Percentiles rank a stretch among this genome's conserved stretches.
Evolutionary conservation across 2,329 filamentous ascomycete genomes (phyloP).

Genomic region (Microsporum ferrugineum): DNA sequence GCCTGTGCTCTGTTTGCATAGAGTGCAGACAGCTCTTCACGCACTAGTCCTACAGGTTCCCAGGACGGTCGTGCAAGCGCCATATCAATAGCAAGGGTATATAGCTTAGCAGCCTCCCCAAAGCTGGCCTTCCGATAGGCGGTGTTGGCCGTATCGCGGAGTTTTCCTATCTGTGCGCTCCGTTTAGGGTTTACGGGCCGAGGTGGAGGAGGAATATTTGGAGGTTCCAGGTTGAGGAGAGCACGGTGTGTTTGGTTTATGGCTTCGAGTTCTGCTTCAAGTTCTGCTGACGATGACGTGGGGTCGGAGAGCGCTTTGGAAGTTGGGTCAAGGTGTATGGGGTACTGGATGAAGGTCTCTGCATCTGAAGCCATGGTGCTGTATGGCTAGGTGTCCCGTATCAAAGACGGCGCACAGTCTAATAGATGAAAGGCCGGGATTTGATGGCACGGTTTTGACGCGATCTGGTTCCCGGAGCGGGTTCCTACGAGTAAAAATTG

Average conservation of each 20-base stretch:
- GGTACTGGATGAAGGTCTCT: constrained; percentile 60
- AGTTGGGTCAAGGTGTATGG: constrained; percentile 67
- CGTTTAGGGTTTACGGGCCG: constrained; percentile 90
- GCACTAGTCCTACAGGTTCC: constrained; percentile 73
- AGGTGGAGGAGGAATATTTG: constrained; percentile 68
- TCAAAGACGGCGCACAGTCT: not conserved
- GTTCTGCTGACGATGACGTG: constrained; percentile 54
- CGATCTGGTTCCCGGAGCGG: not conserved
- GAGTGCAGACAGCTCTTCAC: constrained; percentile 71
- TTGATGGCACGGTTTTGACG: not conserved
- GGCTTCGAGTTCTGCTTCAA: constrained; percentile 47
- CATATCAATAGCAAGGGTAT: constrained; percentile 83
- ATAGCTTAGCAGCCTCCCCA: constrained; percentile 65
- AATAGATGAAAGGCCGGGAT: not conserved
- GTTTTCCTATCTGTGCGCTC: constrained; percentile 73
- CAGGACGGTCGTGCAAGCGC: constrained; percentile 68
- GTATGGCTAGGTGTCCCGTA: not conserved
- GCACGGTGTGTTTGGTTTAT: constrained; percentile 68
- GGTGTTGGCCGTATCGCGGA: constrained; percentile 75
- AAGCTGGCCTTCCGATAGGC: constrained; percentile 69
- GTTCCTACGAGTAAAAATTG: not conserved
- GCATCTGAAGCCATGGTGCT: constrained; percentile 5
- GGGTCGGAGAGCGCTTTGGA: constrained; percentile 59
- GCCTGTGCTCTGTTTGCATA: constrained; percentile 85
- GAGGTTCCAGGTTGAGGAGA: constrained; percentile 54